Percentiles rank a stretch among this genome's conserved stretches.
Conservation (phyloP, 1,284 basidiomycete species). For the Cerrena zonata region DNA sequence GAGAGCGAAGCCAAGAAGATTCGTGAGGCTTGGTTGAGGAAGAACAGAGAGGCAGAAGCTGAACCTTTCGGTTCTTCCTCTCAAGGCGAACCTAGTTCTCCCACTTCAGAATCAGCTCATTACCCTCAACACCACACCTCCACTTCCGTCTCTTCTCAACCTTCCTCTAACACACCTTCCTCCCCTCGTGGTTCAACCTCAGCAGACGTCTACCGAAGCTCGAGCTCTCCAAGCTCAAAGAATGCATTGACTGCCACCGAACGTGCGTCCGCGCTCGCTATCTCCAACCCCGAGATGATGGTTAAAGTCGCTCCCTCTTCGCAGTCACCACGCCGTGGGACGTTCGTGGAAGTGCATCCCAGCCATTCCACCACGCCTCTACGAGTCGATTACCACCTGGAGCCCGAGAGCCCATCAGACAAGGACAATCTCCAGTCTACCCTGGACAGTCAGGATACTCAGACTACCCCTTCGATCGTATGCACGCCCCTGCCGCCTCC, state of each 20-base stretch:
- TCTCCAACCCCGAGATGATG: conserved; percentile 1
- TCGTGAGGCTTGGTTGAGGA: conserved; percentile 26
- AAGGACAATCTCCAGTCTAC: neutral
- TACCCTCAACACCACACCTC: neutral
- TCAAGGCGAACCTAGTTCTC: neutral
- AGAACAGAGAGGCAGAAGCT: conserved; percentile 13
- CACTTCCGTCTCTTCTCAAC: neutral
- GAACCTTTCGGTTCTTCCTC: neutral
- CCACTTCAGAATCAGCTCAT: neutral
- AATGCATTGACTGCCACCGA: conserved; percentile 3
- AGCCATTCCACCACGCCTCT: neutral
- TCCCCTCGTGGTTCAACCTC: neutral
- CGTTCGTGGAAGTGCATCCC: conserved; percentile 10
- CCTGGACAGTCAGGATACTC: too few relatives aligned
- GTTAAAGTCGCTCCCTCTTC: conserved; percentile 2
- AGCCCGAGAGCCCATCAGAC: neutral
- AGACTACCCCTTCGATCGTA: too few relatives aligned
- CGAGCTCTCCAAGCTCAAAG: too few relatives aligned
- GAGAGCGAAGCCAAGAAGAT: conserved; percentile 26
- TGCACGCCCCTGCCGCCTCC: too few relatives aligned
- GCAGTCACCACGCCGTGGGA: conserved; percentile 12
- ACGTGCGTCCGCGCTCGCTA: conserved; percentile 8
- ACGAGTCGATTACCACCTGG: neutral
- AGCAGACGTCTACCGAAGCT: neutral
- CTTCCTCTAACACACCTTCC: too few relatives aligned